These are phyloP conservation scores for Hyphodiscus sp. DNA, from an alignment of 2,329 filamentous ascomycete genomes.

Conservation along the genomic window DNA sequence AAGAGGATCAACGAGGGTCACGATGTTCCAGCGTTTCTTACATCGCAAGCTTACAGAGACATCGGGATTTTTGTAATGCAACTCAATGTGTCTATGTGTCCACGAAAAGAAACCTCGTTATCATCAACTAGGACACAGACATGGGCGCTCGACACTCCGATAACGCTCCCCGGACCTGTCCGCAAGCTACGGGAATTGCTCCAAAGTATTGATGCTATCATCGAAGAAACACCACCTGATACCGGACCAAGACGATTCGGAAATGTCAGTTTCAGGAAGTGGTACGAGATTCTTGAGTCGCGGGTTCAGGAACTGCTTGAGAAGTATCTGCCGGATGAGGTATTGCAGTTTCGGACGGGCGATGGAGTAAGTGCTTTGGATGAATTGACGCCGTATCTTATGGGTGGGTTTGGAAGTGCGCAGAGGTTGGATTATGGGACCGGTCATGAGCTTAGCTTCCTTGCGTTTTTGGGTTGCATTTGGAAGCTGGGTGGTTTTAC, in stretches of 20 bases:
- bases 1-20: constrained; percentile 82
- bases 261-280: constrained; percentile 82
- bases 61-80: constrained; percentile 84
- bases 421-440: constrained; percentile 93
- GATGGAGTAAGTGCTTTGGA: constrained; percentile 43
- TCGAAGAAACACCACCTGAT: constrained; percentile 77
- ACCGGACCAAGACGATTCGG: constrained; percentile 84
- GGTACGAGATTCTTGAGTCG: constrained; percentile 65
- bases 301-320: constrained; percentile 49
- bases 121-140: constrained; percentile 36
- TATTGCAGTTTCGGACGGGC: constrained; percentile 28
- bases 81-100: constrained; percentile 81
- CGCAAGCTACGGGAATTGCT: constrained; percentile 61
- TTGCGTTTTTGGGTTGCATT: constrained; percentile 81
- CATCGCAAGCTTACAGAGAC: constrained; percentile 76
- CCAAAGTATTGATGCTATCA: constrained; percentile 54
- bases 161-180: constrained; percentile 42
- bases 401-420: constrained; percentile 81
- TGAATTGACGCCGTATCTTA: constrained; percentile 72
- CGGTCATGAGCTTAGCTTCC: constrained; percentile 89
- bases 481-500: constrained; percentile 86
- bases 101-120: constrained; percentile 45
- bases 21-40: constrained; percentile 76
- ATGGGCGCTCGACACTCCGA: constrained; percentile 41
- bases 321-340: constrained; percentile 45